phyloP scores from a whole-genome alignment of 179 eudicot species.

The Pouteria campechiana region DNA sequence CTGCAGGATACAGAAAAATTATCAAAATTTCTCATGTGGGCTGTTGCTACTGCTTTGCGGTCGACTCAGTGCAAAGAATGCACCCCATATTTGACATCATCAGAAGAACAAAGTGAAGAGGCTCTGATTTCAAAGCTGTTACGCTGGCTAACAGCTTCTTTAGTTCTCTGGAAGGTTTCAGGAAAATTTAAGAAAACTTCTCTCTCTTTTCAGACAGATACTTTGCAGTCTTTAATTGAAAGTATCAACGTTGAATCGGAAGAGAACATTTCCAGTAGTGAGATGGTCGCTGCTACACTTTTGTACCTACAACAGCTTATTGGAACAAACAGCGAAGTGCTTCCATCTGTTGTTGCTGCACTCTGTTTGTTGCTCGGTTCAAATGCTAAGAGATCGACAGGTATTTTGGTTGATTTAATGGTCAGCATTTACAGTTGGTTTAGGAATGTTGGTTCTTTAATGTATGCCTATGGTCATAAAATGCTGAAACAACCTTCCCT shows the following conservation, averaged over 20 bases:
- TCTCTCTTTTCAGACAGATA: too few relatives aligned
- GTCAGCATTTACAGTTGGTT: too few relatives aligned
- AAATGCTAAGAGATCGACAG: conserved; percentile 16
- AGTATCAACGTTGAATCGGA: conserved; percentile 9
- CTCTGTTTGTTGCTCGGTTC: conserved; percentile 50
- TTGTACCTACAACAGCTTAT: conserved; percentile 60
- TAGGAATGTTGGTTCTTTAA: too few relatives aligned
- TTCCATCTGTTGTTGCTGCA: conserved; percentile 64
- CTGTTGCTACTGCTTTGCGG: conserved; percentile 50
- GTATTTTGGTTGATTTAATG: too few relatives aligned
- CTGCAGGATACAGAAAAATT: conserved; percentile 61
- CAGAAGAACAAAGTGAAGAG: conserved; percentile 28
- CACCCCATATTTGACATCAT: conserved; percentile 1
- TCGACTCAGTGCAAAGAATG: conserved; percentile 21
- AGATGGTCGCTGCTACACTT: conserved; percentile 39
- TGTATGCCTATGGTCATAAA: too few relatives aligned
- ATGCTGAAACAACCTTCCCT: too few relatives aligned
- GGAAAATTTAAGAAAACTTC: conserved; percentile 13
- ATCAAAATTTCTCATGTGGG: conserved; percentile 53
- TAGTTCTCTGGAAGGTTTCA: conserved; percentile 40
- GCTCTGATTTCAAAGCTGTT: conserved; percentile 48
- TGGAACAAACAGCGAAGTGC: conserved; percentile 31
- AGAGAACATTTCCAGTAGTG: conserved; percentile 10
- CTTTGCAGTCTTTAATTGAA: conserved; percentile 40
- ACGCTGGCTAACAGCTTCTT: conserved; percentile 83